phyloP scores from a whole-genome alignment of 257 asterid genomes.

The Jacaranda mimosifolia region DNA sequence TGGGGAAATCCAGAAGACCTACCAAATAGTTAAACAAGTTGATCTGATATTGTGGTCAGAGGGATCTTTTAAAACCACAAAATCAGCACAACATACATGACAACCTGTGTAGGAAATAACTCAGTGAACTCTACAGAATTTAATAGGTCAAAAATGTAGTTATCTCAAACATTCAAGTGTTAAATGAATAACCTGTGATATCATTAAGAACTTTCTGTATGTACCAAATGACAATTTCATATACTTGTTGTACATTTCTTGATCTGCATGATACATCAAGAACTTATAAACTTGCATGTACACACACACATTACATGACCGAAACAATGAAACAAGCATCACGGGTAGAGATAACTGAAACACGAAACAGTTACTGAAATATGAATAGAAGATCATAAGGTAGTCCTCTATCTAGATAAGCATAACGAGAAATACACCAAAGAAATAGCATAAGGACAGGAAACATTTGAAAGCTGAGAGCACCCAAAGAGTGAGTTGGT shows the following conservation, averaged over 20 bases:
- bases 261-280: conserved; percentile 58
- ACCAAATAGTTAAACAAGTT: conserved; percentile 96
- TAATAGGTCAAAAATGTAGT: conserved; percentile 14
- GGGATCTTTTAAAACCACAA: conserved; percentile 91
- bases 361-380: too few species aligned
- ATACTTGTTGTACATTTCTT: conserved; percentile 61
- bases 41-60: conserved; percentile 74
- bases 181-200: conserved; percentile 60
- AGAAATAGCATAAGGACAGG: too few species aligned
- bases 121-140: conserved; percentile 10
- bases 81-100: conserved; percentile 57
- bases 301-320: conserved; percentile 18
- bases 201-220: conserved; percentile 56
- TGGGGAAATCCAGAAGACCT: conserved; percentile 28
- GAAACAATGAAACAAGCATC: not conserved
- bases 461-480: too few species aligned
- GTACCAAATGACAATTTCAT: conserved; percentile 57
- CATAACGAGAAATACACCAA: too few species aligned
- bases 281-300: conserved; percentile 25
- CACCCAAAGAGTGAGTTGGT: too few species aligned
- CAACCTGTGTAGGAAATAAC: conserved; percentile 49
- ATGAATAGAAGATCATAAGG: too few species aligned
- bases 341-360: not conserved
- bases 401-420: too few species aligned
- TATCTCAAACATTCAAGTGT: conserved; percentile 29